phyloP scores from a whole-genome alignment of 257 asterid species.

The Ilex asprella region DNA sequence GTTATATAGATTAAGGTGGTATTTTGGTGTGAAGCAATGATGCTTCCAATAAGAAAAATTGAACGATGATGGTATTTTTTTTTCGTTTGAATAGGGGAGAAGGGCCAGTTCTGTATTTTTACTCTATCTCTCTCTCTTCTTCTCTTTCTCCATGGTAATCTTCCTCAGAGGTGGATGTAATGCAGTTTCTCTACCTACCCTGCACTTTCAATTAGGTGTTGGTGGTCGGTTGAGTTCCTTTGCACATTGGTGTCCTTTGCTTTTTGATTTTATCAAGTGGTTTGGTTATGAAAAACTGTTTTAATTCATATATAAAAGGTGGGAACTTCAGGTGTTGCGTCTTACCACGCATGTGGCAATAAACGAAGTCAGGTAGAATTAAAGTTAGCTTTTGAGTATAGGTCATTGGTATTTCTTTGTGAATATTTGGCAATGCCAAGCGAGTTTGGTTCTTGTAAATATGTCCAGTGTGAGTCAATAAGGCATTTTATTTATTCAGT shows the following conservation, averaged over 20 bases:
- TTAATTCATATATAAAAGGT: conserved; percentile 18
- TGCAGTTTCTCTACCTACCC: conserved; percentile 10
- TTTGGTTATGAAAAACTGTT: conserved; percentile 6
- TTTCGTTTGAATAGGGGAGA: too few species aligned
- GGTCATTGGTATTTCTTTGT: conserved; percentile 16
- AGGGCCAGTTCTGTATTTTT: too few species aligned
- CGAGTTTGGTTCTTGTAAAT: too few species aligned
- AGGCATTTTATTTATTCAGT: too few species aligned
- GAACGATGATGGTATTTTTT: too few species aligned
- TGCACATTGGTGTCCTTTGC: not conserved
- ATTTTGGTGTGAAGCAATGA: too few species aligned
- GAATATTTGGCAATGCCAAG: too few species aligned
- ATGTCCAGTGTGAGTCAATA: too few species aligned
- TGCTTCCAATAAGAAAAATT: too few species aligned
- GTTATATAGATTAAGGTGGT: too few species aligned
- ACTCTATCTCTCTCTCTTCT: too few species aligned
- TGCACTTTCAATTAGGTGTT: not conserved
- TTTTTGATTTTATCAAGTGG: not conserved
- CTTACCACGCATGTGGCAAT: conserved; percentile 29
- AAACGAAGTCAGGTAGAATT: conserved; percentile 18
- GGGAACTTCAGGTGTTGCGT: conserved; percentile 1
- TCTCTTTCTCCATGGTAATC: too few species aligned
- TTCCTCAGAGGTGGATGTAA: conserved; percentile 55
- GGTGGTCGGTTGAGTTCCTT: not conserved
- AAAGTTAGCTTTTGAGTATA: conserved; percentile 24